phyloP scores from a whole-genome alignment of 2,329 filamentous ascomycete genomes.

The Triangularia verruculosa region DNA sequence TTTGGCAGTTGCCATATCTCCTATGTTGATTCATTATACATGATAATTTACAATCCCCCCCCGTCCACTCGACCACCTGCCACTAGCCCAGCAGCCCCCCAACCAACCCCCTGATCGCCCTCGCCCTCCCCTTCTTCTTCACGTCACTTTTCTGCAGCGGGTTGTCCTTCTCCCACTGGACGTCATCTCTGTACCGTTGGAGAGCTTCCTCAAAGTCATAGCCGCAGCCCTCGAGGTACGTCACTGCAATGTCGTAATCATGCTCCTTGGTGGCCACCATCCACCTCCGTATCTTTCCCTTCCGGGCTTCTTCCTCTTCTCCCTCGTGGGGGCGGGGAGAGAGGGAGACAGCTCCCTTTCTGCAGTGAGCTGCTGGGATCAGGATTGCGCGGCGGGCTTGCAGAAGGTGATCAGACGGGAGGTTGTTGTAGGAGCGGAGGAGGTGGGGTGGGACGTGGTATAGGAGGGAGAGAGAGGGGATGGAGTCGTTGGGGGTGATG shows the following conservation, averaged over 20 bases:
- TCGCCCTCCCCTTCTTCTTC: constrained; percentile 32
- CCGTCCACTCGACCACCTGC: not conserved
- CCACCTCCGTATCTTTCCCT: constrained; percentile 68
- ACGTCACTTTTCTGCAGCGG: constrained; percentile 46
- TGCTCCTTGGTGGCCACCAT: constrained; percentile 76
- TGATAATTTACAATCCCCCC: not conserved
- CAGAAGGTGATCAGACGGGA: constrained; percentile 70
- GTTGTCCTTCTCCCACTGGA: constrained; percentile 70
- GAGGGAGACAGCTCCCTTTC: constrained; percentile 59
- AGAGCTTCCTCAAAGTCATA: constrained; percentile 67
- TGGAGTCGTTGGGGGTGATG: constrained; percentile 65
- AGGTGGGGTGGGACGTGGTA: constrained; percentile 65
- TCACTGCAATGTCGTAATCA: constrained; percentile 70
- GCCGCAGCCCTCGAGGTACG: constrained; percentile 69
- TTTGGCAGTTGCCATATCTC: not conserved
- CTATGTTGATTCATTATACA: not conserved
- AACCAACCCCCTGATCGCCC: constrained; percentile 17
- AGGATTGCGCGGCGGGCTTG: constrained; percentile 65
- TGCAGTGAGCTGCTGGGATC: constrained; percentile 68
- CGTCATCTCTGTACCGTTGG: constrained; percentile 65
- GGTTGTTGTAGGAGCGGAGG: constrained; percentile 64
- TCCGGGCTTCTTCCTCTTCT: constrained; percentile 70
- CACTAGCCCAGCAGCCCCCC: constrained; percentile 15
- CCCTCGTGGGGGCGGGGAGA: constrained; percentile 70
- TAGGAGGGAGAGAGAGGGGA: constrained; percentile 65